A percentile compares a stretch with the other conserved stretches of the same genome.
phyloP scores from a whole-genome alignment of 75 land plant species.

The Pinus albicaulis region DNA sequence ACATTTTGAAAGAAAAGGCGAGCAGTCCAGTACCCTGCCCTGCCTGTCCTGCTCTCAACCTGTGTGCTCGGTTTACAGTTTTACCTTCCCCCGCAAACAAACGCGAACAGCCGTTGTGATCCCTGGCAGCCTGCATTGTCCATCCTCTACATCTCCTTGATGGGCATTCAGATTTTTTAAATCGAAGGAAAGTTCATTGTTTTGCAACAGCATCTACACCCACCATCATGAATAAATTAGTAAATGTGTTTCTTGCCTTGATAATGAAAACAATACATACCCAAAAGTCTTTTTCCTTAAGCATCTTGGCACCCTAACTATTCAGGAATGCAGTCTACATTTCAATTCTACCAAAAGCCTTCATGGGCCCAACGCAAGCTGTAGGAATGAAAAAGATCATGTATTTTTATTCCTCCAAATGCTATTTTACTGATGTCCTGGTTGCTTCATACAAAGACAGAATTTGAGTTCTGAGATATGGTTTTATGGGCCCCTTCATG shows the following conservation, averaged over 20 bases:
- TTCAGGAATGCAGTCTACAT: not conserved
- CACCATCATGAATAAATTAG: not conserved
- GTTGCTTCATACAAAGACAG: not conserved
- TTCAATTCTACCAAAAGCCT: not conserved
- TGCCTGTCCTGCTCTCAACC: not conserved
- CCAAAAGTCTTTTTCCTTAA: not conserved
- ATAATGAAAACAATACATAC: not conserved
- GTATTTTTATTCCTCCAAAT: not conserved
- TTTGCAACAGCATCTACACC: not conserved
- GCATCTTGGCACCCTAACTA: not conserved
- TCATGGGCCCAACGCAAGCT: not conserved
- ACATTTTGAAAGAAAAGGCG: constrained; percentile 6
- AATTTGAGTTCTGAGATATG: too few relatives aligned
- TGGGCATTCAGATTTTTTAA: not conserved
- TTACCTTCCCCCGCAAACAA: constrained; percentile 3
- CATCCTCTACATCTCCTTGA: not conserved
- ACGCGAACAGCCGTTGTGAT: not conserved
- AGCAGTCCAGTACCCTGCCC: constrained; percentile 1
- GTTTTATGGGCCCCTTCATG: constrained; percentile 1
- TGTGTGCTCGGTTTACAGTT: constrained; percentile 1
- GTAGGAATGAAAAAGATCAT: not conserved
- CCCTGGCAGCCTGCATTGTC: constrained; percentile 7
- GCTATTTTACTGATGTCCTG: not conserved
- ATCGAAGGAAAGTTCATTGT: not conserved
- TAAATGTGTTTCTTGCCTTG: not conserved